These are phyloP conservation scores for Babesia gibsoni DNA, from an alignment of 169 alveolate species.

Conservation along the genomic window DNA sequence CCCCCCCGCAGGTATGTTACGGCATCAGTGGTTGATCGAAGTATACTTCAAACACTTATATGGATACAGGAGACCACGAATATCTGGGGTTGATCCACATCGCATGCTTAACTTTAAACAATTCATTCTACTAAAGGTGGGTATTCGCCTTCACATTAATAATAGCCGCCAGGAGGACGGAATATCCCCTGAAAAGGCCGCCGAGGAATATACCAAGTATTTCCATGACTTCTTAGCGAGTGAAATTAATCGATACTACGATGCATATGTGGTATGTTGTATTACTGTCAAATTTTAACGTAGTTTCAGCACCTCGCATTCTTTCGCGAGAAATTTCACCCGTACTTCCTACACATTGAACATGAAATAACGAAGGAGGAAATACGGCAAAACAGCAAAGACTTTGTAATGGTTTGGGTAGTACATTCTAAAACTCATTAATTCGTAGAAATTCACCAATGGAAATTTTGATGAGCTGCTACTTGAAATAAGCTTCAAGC, in stretches of 20 bases:
- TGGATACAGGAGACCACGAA: background rate
- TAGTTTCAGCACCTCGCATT: conserved; percentile 43
- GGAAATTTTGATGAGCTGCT: conserved; percentile 50
- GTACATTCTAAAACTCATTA: background rate
- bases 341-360: conserved; percentile 46
- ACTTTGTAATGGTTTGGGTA: conserved; percentile 28
- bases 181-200: conserved; percentile 64
- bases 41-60: background rate
- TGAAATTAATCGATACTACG: conserved; percentile 56
- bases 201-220: conserved; percentile 54
- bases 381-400: conserved; percentile 14
- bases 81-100: conserved; percentile 29
- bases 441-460: conserved; percentile 35
- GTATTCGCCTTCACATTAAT: background rate
- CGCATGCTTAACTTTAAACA: conserved; percentile 65
- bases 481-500: conserved; percentile 59
- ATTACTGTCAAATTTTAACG: background rate
- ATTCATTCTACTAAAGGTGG: conserved; percentile 54
- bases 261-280: conserved; percentile 42
- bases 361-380: conserved; percentile 27
- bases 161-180: conserved; percentile 46
- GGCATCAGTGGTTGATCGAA: background rate
- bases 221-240: conserved; percentile 28
- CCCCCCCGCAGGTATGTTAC: conserved; percentile 24
- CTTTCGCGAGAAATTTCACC: conserved; percentile 64